A percentile compares a stretch with the other conserved stretches of the same genome.
Conservation (phyloP, 305 asterid genomes). For the Fraxinus sp. region DNA sequence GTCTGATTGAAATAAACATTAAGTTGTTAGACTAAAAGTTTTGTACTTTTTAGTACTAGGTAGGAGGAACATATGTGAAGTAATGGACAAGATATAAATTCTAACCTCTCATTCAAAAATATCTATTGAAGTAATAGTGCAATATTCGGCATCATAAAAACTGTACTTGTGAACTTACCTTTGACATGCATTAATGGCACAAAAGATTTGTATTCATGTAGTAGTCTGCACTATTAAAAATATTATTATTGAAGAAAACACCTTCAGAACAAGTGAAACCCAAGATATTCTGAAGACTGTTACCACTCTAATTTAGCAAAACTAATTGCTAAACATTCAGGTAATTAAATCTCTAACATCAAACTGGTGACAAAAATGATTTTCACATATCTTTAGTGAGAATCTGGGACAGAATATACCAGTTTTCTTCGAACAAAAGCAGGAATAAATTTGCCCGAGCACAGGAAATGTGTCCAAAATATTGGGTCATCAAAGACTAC, state of each 20-base stretch:
- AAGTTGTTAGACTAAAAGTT: not conserved
- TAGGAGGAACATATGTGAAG: not conserved
- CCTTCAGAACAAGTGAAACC: not conserved
- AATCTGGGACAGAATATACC: not conserved
- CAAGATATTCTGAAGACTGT: not conserved
- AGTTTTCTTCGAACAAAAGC: not conserved
- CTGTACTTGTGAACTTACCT: not conserved
- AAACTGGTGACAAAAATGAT: not conserved
- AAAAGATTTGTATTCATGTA: not conserved
- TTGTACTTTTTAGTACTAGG: not conserved
- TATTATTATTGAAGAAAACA: not conserved
- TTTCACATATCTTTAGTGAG: not conserved
- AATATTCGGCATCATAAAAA: not conserved
- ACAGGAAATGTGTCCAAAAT: not conserved
- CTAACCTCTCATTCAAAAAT: not conserved
- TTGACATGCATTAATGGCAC: not conserved
- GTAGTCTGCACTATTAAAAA: not conserved
- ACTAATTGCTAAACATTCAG: not conserved
- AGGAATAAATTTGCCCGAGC: not conserved
- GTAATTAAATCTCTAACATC: not conserved
- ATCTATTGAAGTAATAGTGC: not conserved
- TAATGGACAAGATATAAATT: not conserved
- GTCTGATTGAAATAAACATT: not conserved
- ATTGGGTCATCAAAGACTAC: not conserved
- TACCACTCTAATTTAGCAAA: conserved; percentile 4